A percentile compares a stretch with the other conserved stretches of the same genome.
These are phyloP conservation scores for Ceratobasidium sp. DNA, from an alignment of 1,284 basidiomycete genomes.

Conservation along the genomic window DNA sequence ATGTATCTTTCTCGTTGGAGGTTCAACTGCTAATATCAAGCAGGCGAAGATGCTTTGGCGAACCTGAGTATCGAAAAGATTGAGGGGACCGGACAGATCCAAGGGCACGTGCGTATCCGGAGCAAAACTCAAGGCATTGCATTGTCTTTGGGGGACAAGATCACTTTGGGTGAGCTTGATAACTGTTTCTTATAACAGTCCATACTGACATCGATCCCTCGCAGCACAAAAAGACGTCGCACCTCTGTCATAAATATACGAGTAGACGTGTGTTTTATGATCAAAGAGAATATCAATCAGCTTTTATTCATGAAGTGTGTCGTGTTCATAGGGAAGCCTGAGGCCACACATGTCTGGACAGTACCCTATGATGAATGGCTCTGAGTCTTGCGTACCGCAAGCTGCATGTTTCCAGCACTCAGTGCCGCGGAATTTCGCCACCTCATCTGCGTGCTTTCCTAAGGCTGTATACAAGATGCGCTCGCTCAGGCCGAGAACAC, in stretches of 20 bases:
- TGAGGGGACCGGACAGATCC: conserved; percentile 77
- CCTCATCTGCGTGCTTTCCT: conserved; percentile 53
- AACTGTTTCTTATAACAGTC: no score
- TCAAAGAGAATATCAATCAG: neutral
- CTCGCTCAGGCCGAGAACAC: no score
- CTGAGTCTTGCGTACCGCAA: no score
- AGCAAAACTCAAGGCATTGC: conserved; percentile 97
- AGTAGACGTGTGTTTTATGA: neutral
- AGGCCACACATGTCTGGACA: no score
- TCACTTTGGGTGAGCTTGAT: conserved; percentile 74
- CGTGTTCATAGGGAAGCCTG: no score
- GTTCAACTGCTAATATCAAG: neutral
- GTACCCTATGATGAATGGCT: no score
- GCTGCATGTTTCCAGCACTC: no score
- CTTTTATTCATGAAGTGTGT: no score
- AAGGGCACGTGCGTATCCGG: conserved; percentile 90
- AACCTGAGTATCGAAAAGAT: conserved; percentile 94
- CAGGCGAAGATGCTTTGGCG: conserved; percentile 94
- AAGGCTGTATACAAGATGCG: neutral
- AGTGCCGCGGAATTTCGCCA: conserved; percentile 53
- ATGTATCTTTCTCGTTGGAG: neutral
- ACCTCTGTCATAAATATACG: neutral
- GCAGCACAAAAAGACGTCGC: neutral
- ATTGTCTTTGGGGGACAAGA: conserved; percentile 89
- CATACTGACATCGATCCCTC: no score